These are phyloP conservation scores for Phaeoacremonium minimum DNA, from an alignment of 2,329 filamentous ascomycete genomes.

Conservation along the genomic window DNA sequence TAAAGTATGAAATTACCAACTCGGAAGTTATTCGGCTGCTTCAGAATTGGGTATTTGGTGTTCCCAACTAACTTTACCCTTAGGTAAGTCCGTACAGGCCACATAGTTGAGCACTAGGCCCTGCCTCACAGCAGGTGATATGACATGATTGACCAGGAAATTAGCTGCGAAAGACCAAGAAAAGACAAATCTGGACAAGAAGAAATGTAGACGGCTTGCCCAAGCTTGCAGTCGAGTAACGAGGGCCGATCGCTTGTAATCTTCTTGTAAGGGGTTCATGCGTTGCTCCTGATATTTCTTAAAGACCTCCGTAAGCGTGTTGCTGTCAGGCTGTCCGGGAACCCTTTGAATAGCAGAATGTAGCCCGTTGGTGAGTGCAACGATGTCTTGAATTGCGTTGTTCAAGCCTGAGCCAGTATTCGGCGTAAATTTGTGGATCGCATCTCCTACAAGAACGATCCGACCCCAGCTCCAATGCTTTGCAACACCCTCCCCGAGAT, in stretches of 20 bases:
- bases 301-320: constrained; percentile 2
- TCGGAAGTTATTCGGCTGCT: background rate
- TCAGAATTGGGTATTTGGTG: background rate
- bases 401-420: constrained; percentile 28
- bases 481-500: constrained; percentile 30
- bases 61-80: background rate
- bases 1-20: too few relatives aligned
- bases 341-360: constrained; percentile 1
- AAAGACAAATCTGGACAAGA: background rate
- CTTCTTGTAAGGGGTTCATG: constrained; percentile 6
- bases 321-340: constrained; percentile 2
- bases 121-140: background rate
- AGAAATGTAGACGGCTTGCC: background rate
- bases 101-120: background rate
- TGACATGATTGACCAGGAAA: background rate
- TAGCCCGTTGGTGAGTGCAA: constrained; percentile 21
- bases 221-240: constrained; percentile 12
- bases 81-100: background rate
- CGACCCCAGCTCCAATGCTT: constrained; percentile 27
- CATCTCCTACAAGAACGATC: constrained; percentile 29
- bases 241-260: constrained; percentile 10
- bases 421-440: constrained; percentile 31
- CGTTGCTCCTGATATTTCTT: constrained; percentile 13
- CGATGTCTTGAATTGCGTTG: constrained; percentile 26
- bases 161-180: background rate